Base-by-base conservation (phyloP, 2,329 filamentous ascomycete genomes). In the Claviceps digitariae region DNA sequence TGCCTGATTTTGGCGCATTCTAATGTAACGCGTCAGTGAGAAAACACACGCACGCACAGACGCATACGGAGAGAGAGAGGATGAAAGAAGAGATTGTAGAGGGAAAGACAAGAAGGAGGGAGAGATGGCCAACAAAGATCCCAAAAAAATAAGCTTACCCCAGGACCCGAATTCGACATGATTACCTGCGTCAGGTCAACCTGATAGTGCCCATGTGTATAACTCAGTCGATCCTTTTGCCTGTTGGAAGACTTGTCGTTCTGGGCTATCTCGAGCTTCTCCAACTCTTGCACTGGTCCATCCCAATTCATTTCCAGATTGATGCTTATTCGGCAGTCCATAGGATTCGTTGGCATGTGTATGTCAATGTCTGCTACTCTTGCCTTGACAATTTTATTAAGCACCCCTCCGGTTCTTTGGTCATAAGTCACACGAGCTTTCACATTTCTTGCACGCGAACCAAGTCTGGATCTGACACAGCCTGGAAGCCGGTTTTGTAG, bases 171-270 rank as follows among this genome's bases (percentile, higher is more conserved):
- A 31, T 61, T 59, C 6, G 63, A 63, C 50, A 75, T 76, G 12
- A 82, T 86, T 44, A 98, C 93, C 66, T 96, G 90, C 0, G 93
- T 98, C 50, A 98, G 73, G 68, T 98, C 93, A 60, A 98, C 79
- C 65, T 93, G 87, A 65, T 94, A 96, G 52, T 81, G 82, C 43
- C 90, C 78, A 66, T 97, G 94, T 10, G 78, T 83, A 69, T 98
- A 98, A 64, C 87, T 94, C 65, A 98, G 74, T 20, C 93, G 81
- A 67, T 98, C 90, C 68, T 98, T 98, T 60, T 81, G 83, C 7
- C 90, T 82, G 62, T 88, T 83, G 7, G 76, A 71, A 59, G 68
- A 66, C 29, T 63, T 72, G 62, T 63, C 74, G 59, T 53, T 67
- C 58, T 60, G 69, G 52, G 58, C 62, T 44, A 62, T 67, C 48